Conservation (phyloP, 1,139 yeast genomes). For the Sporopachydermia cereana region DNA sequence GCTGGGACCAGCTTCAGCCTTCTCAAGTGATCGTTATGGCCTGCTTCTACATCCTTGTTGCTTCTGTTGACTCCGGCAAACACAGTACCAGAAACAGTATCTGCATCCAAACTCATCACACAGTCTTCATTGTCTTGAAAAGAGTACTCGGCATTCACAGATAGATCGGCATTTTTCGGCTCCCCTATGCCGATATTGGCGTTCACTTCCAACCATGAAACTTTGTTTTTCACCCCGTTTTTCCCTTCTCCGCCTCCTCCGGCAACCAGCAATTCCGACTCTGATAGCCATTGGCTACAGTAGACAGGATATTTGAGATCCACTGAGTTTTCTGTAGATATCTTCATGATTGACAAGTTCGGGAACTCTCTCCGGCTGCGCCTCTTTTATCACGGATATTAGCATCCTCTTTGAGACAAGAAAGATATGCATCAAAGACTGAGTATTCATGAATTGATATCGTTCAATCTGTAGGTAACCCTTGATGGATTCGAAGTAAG, state of each 20-base stretch:
- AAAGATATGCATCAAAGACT: too few relatives aligned
- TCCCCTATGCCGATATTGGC: constrained; percentile 28
- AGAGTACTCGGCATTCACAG: constrained; percentile 50
- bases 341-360: constrained; percentile 5
- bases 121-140: constrained; percentile 58
- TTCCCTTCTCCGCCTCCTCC: constrained; percentile 96
- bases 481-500: too few relatives aligned
- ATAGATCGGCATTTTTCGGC: constrained; percentile 35
- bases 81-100: constrained; percentile 29
- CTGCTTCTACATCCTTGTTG: constrained; percentile 40
- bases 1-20: constrained; percentile 39
- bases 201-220: constrained; percentile 56
- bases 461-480: too few relatives aligned
- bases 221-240: constrained; percentile 78
- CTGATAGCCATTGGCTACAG: constrained; percentile 59
- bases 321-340: background rate
- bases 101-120: constrained; percentile 58
- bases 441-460: too few relatives aligned
- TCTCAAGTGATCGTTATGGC: constrained; percentile 62
- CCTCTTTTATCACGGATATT: too few relatives aligned
- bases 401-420: too few relatives aligned
- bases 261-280: constrained; percentile 53
- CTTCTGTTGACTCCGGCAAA: constrained; percentile 70
- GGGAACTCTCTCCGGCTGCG: too few relatives aligned
- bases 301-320: constrained; percentile 63